Conservation (phyloP, 2,329 filamentous ascomycete genomes). For the Fusarium sp. region DNA sequence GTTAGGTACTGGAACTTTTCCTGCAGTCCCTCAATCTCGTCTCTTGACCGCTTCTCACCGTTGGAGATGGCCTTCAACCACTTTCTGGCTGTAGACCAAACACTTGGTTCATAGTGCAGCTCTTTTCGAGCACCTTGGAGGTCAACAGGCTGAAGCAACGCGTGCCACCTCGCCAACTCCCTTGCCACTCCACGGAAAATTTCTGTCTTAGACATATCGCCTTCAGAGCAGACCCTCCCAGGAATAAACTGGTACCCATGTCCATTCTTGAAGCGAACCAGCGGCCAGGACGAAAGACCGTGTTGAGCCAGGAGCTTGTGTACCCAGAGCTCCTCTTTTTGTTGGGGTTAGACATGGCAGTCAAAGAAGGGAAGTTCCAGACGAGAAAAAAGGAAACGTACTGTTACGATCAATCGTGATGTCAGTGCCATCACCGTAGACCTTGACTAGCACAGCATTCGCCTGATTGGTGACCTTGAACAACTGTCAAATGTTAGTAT, state of each 20-base stretch:
- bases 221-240: constrained; percentile 27
- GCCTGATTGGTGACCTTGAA: constrained; percentile 27
- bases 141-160: constrained; percentile 6
- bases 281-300: constrained; percentile 27
- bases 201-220: constrained; percentile 24
- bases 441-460: constrained; percentile 31
- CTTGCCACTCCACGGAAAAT: constrained; percentile 35
- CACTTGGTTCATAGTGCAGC: constrained; percentile 22
- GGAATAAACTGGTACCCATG: constrained; percentile 36
- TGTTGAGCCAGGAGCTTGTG: constrained; percentile 34
- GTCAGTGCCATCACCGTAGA: constrained; percentile 40
- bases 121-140: neutral
- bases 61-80: constrained; percentile 35
- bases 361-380: constrained; percentile 4
- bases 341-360: constrained; percentile 19
- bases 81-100: constrained; percentile 40
- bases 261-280: constrained; percentile 38
- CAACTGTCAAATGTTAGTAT: constrained; percentile 25
- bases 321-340: constrained; percentile 37
- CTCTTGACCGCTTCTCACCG: neutral
- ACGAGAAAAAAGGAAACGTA: constrained; percentile 17
- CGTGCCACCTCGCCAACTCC: constrained; percentile 37
- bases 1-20: constrained; percentile 33
- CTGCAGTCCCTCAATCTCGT: constrained; percentile 11
- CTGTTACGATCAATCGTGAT: constrained; percentile 39